These are phyloP conservation scores for Rhodotorula taiwanensis DNA, from an alignment of 768 basidiomycete genomes.

Conservation along the genomic window DNA sequence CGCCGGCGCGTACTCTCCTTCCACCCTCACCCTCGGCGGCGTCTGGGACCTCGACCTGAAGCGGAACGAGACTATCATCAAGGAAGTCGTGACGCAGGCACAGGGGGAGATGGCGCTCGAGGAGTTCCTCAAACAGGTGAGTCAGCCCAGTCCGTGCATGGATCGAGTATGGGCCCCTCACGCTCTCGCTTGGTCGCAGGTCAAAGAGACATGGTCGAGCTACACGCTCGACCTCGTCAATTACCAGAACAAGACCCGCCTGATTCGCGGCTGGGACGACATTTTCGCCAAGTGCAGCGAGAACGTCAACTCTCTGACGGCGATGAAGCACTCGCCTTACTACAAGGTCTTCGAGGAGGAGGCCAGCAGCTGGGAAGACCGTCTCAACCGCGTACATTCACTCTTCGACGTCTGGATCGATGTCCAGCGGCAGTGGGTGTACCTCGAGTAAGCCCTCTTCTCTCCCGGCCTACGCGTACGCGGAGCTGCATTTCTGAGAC, in stretches of 20 bases:
- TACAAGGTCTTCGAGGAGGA: conserved; percentile 70
- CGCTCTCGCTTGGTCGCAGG: conserved; percentile 59
- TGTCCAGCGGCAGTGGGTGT: conserved; percentile 99
- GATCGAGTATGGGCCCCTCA: too few relatives aligned
- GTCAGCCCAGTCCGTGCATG: conserved; percentile 16
- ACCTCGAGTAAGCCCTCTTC: conserved; percentile 81
- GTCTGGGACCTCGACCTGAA: conserved; percentile 96
- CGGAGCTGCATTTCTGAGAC: too few relatives aligned
- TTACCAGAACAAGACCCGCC: conserved; percentile 96
- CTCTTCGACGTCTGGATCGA: conserved; percentile 99
- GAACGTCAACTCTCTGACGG: conserved; percentile 87
- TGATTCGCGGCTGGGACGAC: conserved; percentile 59
- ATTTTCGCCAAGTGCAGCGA: conserved; percentile 79
- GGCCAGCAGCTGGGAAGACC: conserved; percentile 39
- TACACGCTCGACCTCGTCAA: conserved; percentile 94
- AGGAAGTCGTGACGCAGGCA: conserved; percentile 92
- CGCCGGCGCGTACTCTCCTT: conserved; percentile 66
- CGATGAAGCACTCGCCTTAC: conserved; percentile 97
- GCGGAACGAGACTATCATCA: conserved; percentile 81
- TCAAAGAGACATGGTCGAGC: conserved; percentile 93
- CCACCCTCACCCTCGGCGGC: conserved; percentile 87
- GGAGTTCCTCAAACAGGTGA: conserved; percentile 51
- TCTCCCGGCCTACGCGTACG: too few relatives aligned
- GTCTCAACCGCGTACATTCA: conserved; percentile 80
- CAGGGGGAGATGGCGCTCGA: conserved; percentile 69